A percentile compares a stretch with the other conserved stretches of the same genome.
phyloP scores from a whole-genome alignment of 2,329 filamentous ascomycete species.

The Arthroderma uncinatum region DNA sequence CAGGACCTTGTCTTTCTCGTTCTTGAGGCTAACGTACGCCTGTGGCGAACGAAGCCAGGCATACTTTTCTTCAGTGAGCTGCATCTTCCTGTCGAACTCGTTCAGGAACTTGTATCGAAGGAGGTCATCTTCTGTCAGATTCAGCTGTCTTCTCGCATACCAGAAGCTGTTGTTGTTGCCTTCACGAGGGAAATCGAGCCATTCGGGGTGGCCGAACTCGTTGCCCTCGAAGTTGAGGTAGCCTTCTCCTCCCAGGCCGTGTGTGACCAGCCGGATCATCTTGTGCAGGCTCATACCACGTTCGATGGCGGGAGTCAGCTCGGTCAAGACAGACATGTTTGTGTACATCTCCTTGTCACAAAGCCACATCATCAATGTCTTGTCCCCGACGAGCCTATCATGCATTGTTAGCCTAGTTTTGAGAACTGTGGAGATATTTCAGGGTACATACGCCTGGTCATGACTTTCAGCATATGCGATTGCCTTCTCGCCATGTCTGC shows the following conservation, averaged over 20 bases:
- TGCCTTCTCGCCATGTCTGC: slow-evolving; percentile 91
- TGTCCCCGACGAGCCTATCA: slow-evolving; percentile 83
- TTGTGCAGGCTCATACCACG: slow-evolving; percentile 91
- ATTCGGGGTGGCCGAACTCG: slow-evolving; percentile 96
- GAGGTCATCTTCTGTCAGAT: slow-evolving; percentile 73
- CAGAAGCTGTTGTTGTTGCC: slow-evolving; percentile 90
- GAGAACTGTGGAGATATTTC: neutral
- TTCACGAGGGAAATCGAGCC: slow-evolving; percentile 93
- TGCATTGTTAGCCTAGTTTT: slow-evolving; percentile 11
- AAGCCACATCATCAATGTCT: slow-evolving; percentile 94
- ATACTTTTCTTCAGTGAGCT: slow-evolving; percentile 73
- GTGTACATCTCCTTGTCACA: slow-evolving; percentile 97
- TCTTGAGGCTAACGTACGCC: slow-evolving; percentile 86
- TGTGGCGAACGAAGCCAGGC: slow-evolving; percentile 81
- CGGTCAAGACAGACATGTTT: slow-evolving; percentile 79
- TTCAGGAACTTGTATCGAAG: slow-evolving; percentile 87
- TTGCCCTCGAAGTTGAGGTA: slow-evolving; percentile 99
- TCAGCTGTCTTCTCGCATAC: slow-evolving; percentile 87
- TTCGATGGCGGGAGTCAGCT: slow-evolving; percentile 79
- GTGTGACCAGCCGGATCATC: slow-evolving; percentile 90
- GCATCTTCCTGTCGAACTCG: slow-evolving; percentile 88
- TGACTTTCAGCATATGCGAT: slow-evolving; percentile 97
- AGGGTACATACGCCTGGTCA: slow-evolving; percentile 73
- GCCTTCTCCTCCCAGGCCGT: slow-evolving; percentile 83
- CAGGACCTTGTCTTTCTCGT: slow-evolving; percentile 86